Evolutionary conservation across 495 filamentous ascomycete genomes (phyloP).

Genomic region (Poronia punctata): DNA sequence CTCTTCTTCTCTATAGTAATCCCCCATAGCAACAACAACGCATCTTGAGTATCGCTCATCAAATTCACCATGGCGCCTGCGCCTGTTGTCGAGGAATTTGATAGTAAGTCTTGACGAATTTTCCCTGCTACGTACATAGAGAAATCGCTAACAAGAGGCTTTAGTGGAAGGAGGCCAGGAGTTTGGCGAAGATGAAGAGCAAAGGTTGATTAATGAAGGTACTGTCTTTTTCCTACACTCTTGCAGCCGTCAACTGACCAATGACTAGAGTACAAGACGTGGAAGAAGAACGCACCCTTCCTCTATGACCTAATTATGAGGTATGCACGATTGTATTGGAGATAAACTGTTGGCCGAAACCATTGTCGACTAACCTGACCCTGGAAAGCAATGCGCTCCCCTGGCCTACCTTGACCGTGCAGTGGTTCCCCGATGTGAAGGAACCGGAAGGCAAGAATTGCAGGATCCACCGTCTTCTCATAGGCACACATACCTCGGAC

Average conservation of each 20-base stretch:
- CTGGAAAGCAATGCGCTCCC: slow-evolving; percentile 72
- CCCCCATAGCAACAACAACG: too few species aligned
- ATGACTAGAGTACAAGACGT: slow-evolving; percentile 88
- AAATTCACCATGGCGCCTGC: slow-evolving; percentile 33
- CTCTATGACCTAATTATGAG: slow-evolving; percentile 94
- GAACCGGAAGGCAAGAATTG: slow-evolving; percentile 75
- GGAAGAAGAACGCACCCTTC: slow-evolving; percentile 99
- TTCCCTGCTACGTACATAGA: background rate
- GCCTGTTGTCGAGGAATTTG: slow-evolving; percentile 45
- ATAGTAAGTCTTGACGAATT: slow-evolving; percentile 30
- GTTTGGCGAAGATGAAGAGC: slow-evolving; percentile 59
- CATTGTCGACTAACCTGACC: background rate
- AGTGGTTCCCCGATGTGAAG: slow-evolving; percentile 97
- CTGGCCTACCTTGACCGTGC: slow-evolving; percentile 95
- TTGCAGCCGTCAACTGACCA: slow-evolving; percentile 11
- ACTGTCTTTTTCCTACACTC: slow-evolving; percentile 9
- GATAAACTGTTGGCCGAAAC: background rate
- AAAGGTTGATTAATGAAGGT: slow-evolving; percentile 95
- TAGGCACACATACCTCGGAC: slow-evolving; percentile 91
- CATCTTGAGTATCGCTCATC: too few species aligned
- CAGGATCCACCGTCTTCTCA: slow-evolving; percentile 80
- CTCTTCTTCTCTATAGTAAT: too few species aligned
- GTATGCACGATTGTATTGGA: slow-evolving; percentile 23
- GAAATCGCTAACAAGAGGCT: slow-evolving; percentile 13
- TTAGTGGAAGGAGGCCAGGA: slow-evolving; percentile 53